Evolutionary conservation across 2,329 filamentous ascomycete genomes (phyloP).

Genomic region (Epichloe glyceriae): DNA sequence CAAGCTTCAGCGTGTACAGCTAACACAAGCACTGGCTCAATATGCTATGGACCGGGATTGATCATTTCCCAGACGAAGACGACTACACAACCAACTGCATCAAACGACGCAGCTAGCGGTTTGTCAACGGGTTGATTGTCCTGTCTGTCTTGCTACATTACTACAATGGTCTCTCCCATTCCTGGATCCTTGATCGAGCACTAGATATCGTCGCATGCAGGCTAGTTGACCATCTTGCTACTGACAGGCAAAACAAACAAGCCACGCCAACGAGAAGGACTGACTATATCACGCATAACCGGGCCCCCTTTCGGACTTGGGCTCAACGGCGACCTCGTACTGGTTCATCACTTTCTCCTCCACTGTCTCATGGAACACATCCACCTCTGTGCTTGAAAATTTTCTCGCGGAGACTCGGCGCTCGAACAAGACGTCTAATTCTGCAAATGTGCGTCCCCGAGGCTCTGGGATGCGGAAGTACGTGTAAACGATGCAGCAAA

Average conservation of each 20-base stretch:
- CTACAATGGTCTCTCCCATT: too few species aligned
- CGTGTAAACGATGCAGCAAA: conserved; percentile 67
- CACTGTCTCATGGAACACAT: conserved; percentile 42
- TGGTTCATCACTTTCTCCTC: conserved; percentile 33
- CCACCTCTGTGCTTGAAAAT: conserved; percentile 47
- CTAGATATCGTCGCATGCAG: too few species aligned
- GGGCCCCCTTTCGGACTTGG: conserved; percentile 7
- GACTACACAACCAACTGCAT: too few species aligned
- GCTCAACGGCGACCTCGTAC: conserved; percentile 28
- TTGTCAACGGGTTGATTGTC: too few species aligned
- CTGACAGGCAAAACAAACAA: background rate
- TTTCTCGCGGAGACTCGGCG: conserved; percentile 56
- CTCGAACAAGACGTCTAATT: conserved; percentile 78
- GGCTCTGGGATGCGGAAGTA: conserved; percentile 53
- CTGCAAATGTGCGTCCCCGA: conserved; percentile 66
- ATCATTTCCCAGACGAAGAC: too few species aligned
- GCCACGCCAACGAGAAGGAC: background rate
- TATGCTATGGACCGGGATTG: too few species aligned
- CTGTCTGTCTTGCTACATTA: too few species aligned
- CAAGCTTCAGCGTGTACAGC: too few species aligned
- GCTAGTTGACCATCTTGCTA: background rate
- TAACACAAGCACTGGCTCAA: too few species aligned
- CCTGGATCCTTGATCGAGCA: too few species aligned
- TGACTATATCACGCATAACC: background rate
- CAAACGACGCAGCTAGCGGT: too few species aligned